A percentile compares a stretch with the other conserved stretches of the same genome.
Evolutionary conservation across 148 eudicot genomes (phyloP).

Genomic region (Fagopyrum homotropicum): DNA sequence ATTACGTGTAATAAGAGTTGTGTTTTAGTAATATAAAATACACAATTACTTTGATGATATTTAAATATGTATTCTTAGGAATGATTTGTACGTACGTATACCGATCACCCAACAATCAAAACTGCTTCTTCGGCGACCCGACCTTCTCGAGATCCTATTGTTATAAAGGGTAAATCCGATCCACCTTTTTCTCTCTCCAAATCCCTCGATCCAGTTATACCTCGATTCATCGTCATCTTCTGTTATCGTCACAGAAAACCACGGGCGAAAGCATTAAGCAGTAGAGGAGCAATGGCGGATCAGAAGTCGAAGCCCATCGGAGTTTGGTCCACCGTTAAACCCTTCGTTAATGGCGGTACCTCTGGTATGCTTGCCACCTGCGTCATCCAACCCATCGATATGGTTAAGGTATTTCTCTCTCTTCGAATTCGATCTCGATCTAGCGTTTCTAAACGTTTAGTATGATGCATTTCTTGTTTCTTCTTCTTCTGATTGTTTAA

Average conservation of each 20-base stretch:
- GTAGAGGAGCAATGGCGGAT: slow-evolving; percentile 11
- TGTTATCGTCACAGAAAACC: background rate
- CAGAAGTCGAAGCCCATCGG: slow-evolving; percentile 8
- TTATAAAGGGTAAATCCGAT: background rate
- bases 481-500: background rate
- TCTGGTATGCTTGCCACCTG: slow-evolving; percentile 22
- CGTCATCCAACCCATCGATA: slow-evolving; percentile 14
- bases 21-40: too few relatives aligned
- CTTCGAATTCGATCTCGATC: background rate
- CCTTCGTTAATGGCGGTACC: slow-evolving; percentile 19
- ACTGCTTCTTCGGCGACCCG: background rate
- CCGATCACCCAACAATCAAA: too few relatives aligned
- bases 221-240: background rate
- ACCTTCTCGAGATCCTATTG: background rate
- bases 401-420: slow-evolving; percentile 10
- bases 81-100: too few relatives aligned
- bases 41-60: too few relatives aligned
- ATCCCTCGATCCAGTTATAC: background rate
- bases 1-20: too few relatives aligned
- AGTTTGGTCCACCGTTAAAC: slow-evolving; percentile 18
- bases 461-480: background rate
- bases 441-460: background rate
- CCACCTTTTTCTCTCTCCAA: background rate
- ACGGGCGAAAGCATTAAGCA: too few relatives aligned
- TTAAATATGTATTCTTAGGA: too few relatives aligned